Conservation (phyloP, 352 stramenopile genomes). For the Elongisporangium prolatum region DNA sequence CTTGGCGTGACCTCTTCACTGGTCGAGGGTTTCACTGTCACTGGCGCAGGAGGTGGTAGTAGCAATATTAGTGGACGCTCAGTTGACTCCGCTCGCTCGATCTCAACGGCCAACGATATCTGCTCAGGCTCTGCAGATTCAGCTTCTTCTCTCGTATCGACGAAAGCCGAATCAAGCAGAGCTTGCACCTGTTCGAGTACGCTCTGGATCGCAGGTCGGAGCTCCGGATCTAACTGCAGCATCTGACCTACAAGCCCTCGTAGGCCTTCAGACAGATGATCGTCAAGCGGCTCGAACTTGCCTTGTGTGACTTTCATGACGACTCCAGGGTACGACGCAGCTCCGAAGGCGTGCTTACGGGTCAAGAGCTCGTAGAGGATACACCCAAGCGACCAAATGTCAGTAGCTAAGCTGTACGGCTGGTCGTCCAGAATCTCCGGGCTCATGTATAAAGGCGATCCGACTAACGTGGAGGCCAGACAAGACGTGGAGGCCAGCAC, state of each 20-base stretch:
- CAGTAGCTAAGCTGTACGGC: slow-evolving; percentile 49
- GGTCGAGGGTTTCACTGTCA: neutral
- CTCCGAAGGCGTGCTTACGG: slow-evolving; percentile 54
- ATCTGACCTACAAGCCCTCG: slow-evolving; percentile 18
- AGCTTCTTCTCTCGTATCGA: neutral
- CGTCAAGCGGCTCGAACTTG: slow-evolving; percentile 19
- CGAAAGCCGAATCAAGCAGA: neutral
- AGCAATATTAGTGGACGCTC: neutral
- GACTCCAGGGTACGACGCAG: slow-evolving; percentile 37
- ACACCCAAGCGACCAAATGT: slow-evolving; percentile 83
- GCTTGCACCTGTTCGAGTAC: neutral
- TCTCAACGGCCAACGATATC: neutral
- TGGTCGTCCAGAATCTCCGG: slow-evolving; percentile 59
- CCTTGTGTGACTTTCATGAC: slow-evolving; percentile 41
- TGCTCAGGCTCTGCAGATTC: neutral
- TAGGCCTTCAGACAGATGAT: slow-evolving; percentile 11
- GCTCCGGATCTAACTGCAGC: slow-evolving; percentile 10
- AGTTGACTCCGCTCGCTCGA: neutral
- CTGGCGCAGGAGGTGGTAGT: neutral
- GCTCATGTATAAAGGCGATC: slow-evolving; percentile 76
- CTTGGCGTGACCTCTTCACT: neutral
- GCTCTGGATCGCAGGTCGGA: neutral
- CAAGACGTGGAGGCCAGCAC: slow-evolving; percentile 19
- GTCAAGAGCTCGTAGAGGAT: slow-evolving; percentile 69
- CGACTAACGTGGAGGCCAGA: slow-evolving; percentile 45